Evolutionary conservation across 441 rosid genomes (phyloP), one percentile per base, ranked within the genome.

Genomic region (Gossypium schwendimanii): DNA sequence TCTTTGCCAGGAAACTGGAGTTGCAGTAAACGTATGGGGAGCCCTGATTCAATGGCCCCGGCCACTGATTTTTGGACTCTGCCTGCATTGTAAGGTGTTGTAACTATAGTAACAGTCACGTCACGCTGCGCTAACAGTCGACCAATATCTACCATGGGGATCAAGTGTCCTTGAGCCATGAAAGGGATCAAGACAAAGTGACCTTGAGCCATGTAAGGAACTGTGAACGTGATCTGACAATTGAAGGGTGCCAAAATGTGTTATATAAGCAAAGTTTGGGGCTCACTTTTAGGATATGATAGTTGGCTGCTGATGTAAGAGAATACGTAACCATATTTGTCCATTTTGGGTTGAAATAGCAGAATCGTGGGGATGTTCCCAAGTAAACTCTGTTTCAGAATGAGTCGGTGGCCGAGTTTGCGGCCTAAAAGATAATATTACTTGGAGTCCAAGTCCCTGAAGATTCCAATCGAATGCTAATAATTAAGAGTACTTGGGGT

Each of bases 131-230:
- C 84, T 52, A 85, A 33, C 0, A 83, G 74, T 66, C 73, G 84
- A 45, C 83, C 83, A 4, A 82, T 78, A 70, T 85, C 87, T 0
- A 80, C 49, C 82, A 85, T 75, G 8, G 87, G 87, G 55, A 85
- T 74, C 78, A 85, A 49, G 75, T 84, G 85, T 76, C 85, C 85
- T 53, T 69, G 82, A 26, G 82, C 81, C 84, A 82, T 76, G 53
- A 81, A 72, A 3, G 84, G 87, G 53, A 84, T 36, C 52, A 81
- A 47, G 18, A 79, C 17, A 66, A 81, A 77, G 68, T 84, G 85
- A n/a, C 72, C 55, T 62, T 20, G 52, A 41, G 50, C 59, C 59
- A 54, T 36, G 14, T 1, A 18, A 17, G 14, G 67, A 63, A 58
- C 36, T 0, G 17, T 1, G 15, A 14, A 63, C 39, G 67, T 36